These are phyloP conservation scores for Talaromyces wortmannii DNA, from an alignment of 495 filamentous ascomycete species.

Conservation along the genomic window DNA sequence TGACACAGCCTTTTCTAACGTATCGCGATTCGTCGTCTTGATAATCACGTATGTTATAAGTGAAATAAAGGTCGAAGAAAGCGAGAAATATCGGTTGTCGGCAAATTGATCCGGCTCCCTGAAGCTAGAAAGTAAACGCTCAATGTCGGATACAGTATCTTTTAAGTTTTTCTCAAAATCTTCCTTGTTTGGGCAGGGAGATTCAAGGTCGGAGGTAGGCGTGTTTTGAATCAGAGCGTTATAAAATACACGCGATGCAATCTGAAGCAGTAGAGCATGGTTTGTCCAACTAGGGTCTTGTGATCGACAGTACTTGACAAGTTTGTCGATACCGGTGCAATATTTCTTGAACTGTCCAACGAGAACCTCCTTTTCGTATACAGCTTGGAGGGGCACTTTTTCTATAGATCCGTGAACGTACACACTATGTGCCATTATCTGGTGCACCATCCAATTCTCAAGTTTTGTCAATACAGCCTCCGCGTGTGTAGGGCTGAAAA, in stretches of 20 bases:
- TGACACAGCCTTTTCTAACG: slow-evolving; percentile 3
- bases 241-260: slow-evolving; percentile 8
- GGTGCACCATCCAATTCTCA: slow-evolving; percentile 11
- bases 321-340: neutral
- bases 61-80: slow-evolving; percentile 12
- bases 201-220: neutral
- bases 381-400: slow-evolving; percentile 5
- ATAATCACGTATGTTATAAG: slow-evolving; percentile 14
- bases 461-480: slow-evolving; percentile 10
- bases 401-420: slow-evolving; percentile 4
- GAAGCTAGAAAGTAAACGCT: slow-evolving; percentile 1
- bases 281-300: neutral
- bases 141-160: slow-evolving; percentile 5
- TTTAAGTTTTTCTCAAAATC: slow-evolving; percentile 2
- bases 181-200: neutral
- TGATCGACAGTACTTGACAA: neutral
- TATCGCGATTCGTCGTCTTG: slow-evolving; percentile 7
- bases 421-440: slow-evolving; percentile 5
- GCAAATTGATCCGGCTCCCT: neutral
- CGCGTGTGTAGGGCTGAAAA: slow-evolving; percentile 3
- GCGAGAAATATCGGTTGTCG: slow-evolving; percentile 6
- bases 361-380: slow-evolving; percentile 8
- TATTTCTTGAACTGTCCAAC: slow-evolving; percentile 3
- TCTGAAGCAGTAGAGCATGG: slow-evolving; percentile 6
- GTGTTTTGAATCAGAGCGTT: slow-evolving; percentile 9